A percentile compares a stretch with the other conserved stretches of the same genome.
Conservation (phyloP, 768 basidiomycete species). For the Russula olivacea region DNA sequence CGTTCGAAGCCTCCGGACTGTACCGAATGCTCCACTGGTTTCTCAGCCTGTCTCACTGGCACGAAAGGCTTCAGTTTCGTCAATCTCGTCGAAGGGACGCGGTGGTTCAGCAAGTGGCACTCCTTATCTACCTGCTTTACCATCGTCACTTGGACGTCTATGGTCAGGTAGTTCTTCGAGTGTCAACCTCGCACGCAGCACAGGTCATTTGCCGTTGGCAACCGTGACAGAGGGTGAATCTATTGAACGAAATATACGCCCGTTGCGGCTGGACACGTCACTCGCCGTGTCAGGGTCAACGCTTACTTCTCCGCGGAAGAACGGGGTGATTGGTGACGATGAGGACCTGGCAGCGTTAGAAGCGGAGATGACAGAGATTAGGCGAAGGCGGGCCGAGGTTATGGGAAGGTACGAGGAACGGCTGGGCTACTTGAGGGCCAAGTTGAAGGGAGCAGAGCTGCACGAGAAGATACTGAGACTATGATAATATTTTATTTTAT, state of each 20-base stretch:
- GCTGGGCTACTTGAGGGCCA: slow-evolving; percentile 74
- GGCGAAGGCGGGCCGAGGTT: slow-evolving; percentile 64
- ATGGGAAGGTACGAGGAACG: slow-evolving; percentile 65
- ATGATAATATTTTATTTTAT: slow-evolving; percentile 19
- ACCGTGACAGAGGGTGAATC: slow-evolving; percentile 45
- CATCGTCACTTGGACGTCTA: slow-evolving; percentile 31
- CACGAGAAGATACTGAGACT: slow-evolving; percentile 74
- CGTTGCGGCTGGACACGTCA: slow-evolving; percentile 8
- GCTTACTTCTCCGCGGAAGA: slow-evolving; percentile 18
- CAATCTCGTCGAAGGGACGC: slow-evolving; percentile 26
- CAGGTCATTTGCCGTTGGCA: slow-evolving; percentile 45
- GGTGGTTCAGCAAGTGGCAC: slow-evolving; percentile 23
- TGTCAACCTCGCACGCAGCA: slow-evolving; percentile 49
- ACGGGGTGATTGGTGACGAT: slow-evolving; percentile 32
- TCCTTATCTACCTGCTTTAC: slow-evolving; percentile 32
- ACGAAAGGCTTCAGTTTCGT: slow-evolving; percentile 24
- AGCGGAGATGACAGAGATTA: slow-evolving; percentile 62
- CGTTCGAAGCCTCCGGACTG: slow-evolving; percentile 8
- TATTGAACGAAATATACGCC: slow-evolving; percentile 15
- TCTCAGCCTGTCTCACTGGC: slow-evolving; percentile 20
- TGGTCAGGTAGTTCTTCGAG: slow-evolving; percentile 39
- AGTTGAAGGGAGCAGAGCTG: slow-evolving; percentile 76
- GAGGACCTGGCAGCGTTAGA: slow-evolving; percentile 39
- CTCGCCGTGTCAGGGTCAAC: neutral
- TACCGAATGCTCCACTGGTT: slow-evolving; percentile 13